phyloP scores from a whole-genome alignment of 768 basidiomycete genomes.

The Phaeotremella fagi region DNA sequence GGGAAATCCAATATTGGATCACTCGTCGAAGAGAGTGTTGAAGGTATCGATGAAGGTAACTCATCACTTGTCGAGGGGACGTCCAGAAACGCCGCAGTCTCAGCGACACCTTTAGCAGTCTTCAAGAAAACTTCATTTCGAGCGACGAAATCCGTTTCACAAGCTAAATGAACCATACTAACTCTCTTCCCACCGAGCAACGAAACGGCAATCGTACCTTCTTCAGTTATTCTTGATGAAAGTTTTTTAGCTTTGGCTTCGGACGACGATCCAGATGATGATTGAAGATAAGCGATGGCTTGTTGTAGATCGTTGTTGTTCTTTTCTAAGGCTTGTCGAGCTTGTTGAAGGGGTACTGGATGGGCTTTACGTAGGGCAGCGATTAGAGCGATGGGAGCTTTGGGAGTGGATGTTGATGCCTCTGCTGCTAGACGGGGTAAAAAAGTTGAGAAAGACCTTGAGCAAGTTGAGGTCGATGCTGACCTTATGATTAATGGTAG shows the following conservation, averaged over 20 bases:
- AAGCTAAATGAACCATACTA: slow-evolving; percentile 85
- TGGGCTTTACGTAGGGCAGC: slow-evolving; percentile 74
- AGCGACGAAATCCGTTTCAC: slow-evolving; percentile 95
- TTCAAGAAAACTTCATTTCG: slow-evolving; percentile 74
- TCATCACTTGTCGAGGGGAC: slow-evolving; percentile 39
- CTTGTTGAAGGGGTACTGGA: slow-evolving; percentile 73
- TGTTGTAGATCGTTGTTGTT: slow-evolving; percentile 66
- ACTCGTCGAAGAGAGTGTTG: background rate
- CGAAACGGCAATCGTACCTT: slow-evolving; percentile 75
- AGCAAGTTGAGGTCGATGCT: too few species aligned
- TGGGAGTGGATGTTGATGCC: slow-evolving; percentile 32
- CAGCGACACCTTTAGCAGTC: slow-evolving; percentile 72
- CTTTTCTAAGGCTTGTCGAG: slow-evolving; percentile 75
- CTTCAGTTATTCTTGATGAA: slow-evolving; percentile 63
- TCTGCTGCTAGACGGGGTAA: background rate
- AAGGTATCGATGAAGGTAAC: background rate
- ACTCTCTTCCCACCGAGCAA: slow-evolving; percentile 68
- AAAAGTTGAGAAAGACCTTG: slow-evolving; percentile 5
- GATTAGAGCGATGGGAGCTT: slow-evolving; percentile 69
- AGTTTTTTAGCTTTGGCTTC: slow-evolving; percentile 79
- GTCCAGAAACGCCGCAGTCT: slow-evolving; percentile 72
- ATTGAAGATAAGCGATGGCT: slow-evolving; percentile 75
- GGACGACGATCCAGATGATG: slow-evolving; percentile 60
- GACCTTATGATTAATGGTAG: too few species aligned
- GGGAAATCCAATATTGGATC: slow-evolving; percentile 55